Base-by-base conservation (phyloP, 345 rosid genomes). In the Sisymbrium altissimum region DNA sequence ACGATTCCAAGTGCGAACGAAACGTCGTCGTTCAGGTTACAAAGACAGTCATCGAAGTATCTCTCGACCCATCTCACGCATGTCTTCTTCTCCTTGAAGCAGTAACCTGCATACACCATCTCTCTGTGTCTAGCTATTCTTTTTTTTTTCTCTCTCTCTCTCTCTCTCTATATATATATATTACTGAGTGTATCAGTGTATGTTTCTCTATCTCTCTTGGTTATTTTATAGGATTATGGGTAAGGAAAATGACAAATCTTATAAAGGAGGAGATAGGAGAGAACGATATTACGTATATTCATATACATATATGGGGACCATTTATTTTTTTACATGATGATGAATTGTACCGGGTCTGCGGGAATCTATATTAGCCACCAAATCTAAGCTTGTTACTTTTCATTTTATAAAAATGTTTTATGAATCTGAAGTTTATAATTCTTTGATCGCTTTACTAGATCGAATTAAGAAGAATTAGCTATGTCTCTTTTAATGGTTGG, bases 41-140 rank as follows among this genome's bases (percentile, higher is more conserved):
- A 94, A 1, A 94, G 90, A 69, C 98, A 94, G 67, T 94, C 98
- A 58, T 81, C 83, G 81, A 94, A 91, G 76, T 89, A 85, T 62
- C 45, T 88, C 81, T 89, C 75, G 0, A 87, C 96, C 97, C 97
- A 91, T 1, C 74, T 36, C 21, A 88, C 84, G 56, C 98, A 94
- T 14, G 84, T 66, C 80, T 84, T 89, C 68, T 83, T 64, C 65
- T 93, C 91, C 60, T 78, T 84, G 0, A 77, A 53, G 40, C 98
- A 90, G 62, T 86, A 89, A 18, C 80, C 81, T 17, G 55, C 19
- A 54, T 81, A 78, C 86, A 84, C 86, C 75, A 77, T 80, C 41
- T 61, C 65, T 54, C 68, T 64, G 25, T 23, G 25, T 23, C 25
- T 23, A 23, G 25, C 25, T 23, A 23, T 23, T 23, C 25, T 23